Conservation (phyloP, 495 filamentous ascomycete genomes). For the Lasiosphaeria hispida region DNA sequence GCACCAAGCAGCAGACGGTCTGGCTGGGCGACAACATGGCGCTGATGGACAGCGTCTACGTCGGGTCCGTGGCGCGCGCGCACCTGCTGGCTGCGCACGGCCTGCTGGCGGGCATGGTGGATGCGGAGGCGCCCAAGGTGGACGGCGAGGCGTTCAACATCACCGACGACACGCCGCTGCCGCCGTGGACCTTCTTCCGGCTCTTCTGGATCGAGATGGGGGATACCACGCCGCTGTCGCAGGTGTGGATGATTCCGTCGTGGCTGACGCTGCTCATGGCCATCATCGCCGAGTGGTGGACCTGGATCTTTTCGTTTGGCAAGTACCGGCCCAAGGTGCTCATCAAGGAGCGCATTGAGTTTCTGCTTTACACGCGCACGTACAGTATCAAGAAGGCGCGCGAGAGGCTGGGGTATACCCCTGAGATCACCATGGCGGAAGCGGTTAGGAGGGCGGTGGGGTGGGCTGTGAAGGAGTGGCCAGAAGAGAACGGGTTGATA, state of each 20-base stretch:
- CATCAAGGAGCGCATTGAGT: constrained; percentile 16
- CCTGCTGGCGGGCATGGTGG: background rate
- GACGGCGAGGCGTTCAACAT: constrained; percentile 17
- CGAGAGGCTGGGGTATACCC: constrained; percentile 45
- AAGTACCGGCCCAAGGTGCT: constrained; percentile 11
- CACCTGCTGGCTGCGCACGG: constrained; percentile 11
- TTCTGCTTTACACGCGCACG: constrained; percentile 14
- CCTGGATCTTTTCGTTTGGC: constrained; percentile 4
- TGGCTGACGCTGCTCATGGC: constrained; percentile 9
- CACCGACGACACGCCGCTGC: constrained; percentile 11
- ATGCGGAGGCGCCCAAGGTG: background rate
- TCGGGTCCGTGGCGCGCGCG: constrained; percentile 8
- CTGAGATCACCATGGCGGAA: constrained; percentile 51
- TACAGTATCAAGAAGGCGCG: constrained; percentile 12
- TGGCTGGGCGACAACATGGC: constrained; percentile 15
- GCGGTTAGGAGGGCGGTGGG: constrained; percentile 35
- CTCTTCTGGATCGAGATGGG: constrained; percentile 14
- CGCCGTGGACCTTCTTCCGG: constrained; percentile 13
- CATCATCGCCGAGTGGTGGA: constrained; percentile 15
- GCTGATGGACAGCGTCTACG: constrained; percentile 14
- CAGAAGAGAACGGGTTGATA: constrained; percentile 8
- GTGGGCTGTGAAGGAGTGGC: constrained; percentile 28
- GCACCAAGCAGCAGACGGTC: constrained; percentile 1
- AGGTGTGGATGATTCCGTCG: constrained; percentile 11
- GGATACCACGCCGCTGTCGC: constrained; percentile 7